Conservation (phyloP, 2,329 filamentous ascomycete species). For the Podosphaera fusca region DNA sequence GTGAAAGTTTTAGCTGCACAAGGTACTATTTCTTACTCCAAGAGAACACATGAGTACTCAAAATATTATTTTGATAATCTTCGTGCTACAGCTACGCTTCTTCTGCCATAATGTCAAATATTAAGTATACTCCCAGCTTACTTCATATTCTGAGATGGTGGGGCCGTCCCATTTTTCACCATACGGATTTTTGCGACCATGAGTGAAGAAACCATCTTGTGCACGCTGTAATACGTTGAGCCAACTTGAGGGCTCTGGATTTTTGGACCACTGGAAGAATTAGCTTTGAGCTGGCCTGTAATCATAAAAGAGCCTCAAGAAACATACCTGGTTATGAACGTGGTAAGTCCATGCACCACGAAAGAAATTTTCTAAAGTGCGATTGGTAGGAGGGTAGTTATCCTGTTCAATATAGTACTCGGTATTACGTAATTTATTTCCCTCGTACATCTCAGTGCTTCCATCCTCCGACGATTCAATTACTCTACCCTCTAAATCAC, state of each 20-base stretch:
- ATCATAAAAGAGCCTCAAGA: background rate
- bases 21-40: too few relatives aligned
- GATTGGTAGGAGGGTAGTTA: conserved; percentile 30
- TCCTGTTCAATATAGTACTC: conserved; percentile 26
- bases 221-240: conserved; percentile 27
- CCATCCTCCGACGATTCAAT: conserved; percentile 4
- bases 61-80: background rate
- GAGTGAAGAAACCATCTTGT: conserved; percentile 29
- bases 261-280: conserved; percentile 25
- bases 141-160: conserved; percentile 23
- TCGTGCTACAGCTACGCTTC: background rate
- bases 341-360: conserved; percentile 32
- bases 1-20: too few relatives aligned
- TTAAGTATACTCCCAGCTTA: conserved; percentile 26
- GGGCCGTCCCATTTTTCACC: conserved; percentile 30
- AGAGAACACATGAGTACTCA: too few relatives aligned
- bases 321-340: conserved; percentile 28
- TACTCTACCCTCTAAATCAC: conserved; percentile 4
- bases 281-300: background rate
- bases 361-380: conserved; percentile 31
- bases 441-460: conserved; percentile 7
- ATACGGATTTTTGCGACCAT: conserved; percentile 26
- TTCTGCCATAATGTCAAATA: background rate
- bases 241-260: conserved; percentile 32
- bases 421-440: conserved; percentile 14